phyloP scores from a whole-genome alignment of 2,329 filamentous ascomycete species.

The Aspergillus ibericus region DNA sequence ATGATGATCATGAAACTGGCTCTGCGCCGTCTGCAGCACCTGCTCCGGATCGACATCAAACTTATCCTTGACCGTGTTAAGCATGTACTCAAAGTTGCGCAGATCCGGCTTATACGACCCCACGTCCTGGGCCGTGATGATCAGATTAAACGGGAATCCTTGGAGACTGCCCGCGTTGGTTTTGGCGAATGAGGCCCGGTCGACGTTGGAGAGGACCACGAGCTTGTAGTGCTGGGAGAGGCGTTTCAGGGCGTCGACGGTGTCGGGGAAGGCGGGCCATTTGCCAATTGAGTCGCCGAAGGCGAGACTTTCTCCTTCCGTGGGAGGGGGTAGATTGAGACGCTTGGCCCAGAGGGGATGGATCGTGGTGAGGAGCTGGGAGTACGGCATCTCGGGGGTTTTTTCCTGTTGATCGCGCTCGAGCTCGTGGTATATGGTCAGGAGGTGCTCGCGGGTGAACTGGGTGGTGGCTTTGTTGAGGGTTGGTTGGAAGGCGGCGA shows the following conservation, averaged over 20 bases:
- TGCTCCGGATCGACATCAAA: slow-evolving; percentile 58
- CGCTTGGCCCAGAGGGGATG: slow-evolving; percentile 24
- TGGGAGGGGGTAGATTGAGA: slow-evolving; percentile 28
- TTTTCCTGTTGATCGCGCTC: slow-evolving; percentile 52
- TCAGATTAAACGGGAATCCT: slow-evolving; percentile 58
- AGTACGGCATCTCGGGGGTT: slow-evolving; percentile 61
- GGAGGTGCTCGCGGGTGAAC: slow-evolving; percentile 25
- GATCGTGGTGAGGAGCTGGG: slow-evolving; percentile 55
- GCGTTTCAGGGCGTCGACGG: slow-evolving; percentile 52
- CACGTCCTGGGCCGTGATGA: slow-evolving; percentile 70
- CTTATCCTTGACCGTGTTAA: slow-evolving; percentile 53
- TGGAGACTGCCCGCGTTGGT: slow-evolving; percentile 52
- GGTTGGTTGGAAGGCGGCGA: slow-evolving; percentile 50
- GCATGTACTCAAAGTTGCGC: slow-evolving; percentile 66
- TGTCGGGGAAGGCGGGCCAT: slow-evolving; percentile 61
- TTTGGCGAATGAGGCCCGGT: slow-evolving; percentile 51
- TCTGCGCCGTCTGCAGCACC: slow-evolving; percentile 69
- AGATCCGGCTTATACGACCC: slow-evolving; percentile 69
- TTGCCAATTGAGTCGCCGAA: slow-evolving; percentile 52
- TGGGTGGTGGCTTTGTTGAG: slow-evolving; percentile 43
- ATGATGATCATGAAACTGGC: slow-evolving; percentile 65
- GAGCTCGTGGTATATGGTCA: slow-evolving; percentile 27
- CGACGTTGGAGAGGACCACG: slow-evolving; percentile 59
- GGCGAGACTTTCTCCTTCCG: slow-evolving; percentile 37
- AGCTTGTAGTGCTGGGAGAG: slow-evolving; percentile 55